Evolutionary conservation across 2,329 filamentous ascomycete genomes (phyloP), one percentile per base, ranked within the genome.

Genomic region (Colletotrichum sp.): DNA sequence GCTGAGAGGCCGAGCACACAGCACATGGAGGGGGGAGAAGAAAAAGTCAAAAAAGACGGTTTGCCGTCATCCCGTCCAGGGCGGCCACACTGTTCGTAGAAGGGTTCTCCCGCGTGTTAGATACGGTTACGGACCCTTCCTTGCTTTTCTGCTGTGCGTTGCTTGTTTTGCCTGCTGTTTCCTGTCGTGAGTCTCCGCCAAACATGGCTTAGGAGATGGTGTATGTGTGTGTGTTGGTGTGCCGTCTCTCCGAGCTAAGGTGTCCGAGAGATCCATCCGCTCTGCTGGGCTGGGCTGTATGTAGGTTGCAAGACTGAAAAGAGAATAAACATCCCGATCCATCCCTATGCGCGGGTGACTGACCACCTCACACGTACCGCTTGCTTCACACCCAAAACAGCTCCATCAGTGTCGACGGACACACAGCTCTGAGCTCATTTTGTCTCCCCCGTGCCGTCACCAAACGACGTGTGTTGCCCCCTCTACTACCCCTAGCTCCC

Each of bases 181-280:
- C 28, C 24, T 26, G 15, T 38, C 52, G n/a, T 38, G 28, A 38
- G 34, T 28, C 48, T 34, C 58, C 58, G 58, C 66, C 71, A 65
- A 70, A 73, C 26, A 28, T 56, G 56, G 66, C 71, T 73, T 73
- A 12, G 43, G 43, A 52, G n/a, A 52, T 52, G 43, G n/a, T 21
- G 43, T 24, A 61, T 30, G 6, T 7, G 10, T 21, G n/a, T 13
- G 43, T 52, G n/a, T 21, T 52, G 73, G 56, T 58, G 73, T 75
- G 73, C 73, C 73, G 73, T 60, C 56, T 60, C 70, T 48, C 73
- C 73, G 73, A 68, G 58, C 73, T 68, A 75, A 72, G 69, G 34
- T 60, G 66, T 52, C 30, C 61, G 69, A 56, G 28, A 52, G n/a
- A 52, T 52, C 43, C 43, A 64, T 69, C 73, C 70, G 64, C 58